A percentile compares a stretch with the other conserved stretches of the same genome.
Evolutionary conservation across 106 monocot species (phyloP).

Genomic region (Iris macrosiphon): DNA sequence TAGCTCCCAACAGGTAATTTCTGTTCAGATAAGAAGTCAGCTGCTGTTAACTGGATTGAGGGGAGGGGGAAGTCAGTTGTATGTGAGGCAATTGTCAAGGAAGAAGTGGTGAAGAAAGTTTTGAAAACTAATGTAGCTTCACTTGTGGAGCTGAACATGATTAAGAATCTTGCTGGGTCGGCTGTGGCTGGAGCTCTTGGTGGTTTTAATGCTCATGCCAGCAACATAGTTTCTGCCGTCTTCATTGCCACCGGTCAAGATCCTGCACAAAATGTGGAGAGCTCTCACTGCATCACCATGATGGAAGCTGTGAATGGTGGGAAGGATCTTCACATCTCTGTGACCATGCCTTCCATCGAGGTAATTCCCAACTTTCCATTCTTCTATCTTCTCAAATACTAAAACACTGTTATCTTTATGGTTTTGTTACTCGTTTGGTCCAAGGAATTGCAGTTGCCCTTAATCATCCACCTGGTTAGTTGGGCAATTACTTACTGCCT

Average conservation of each 20-base stretch:
- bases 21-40: constrained; percentile 90
- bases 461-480: no score
- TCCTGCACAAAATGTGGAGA: constrained; percentile 94
- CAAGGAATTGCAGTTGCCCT: no score
- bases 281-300: constrained; percentile 92
- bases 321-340: constrained; percentile 80
- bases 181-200: constrained; percentile 88
- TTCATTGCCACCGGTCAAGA: constrained; percentile 93
- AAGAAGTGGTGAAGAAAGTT: constrained; percentile 62
- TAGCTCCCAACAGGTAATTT: constrained; percentile 55
- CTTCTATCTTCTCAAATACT: no score
- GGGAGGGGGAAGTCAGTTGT: constrained; percentile 91
- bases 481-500: no score
- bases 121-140: constrained; percentile 60
- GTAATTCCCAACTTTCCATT: no score
- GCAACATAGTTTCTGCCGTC: constrained; percentile 80
- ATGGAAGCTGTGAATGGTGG: constrained; percentile 81
- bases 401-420: no score
- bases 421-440: no score
- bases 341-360: constrained; percentile 93
- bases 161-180: constrained; percentile 87
- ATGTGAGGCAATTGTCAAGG: constrained; percentile 77
- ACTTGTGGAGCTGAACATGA: constrained; percentile 70
- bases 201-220: constrained; percentile 90
- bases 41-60: constrained; percentile 94